Percentiles rank a stretch among this genome's conserved stretches.
phyloP scores from a whole-genome alignment of 768 basidiomycete species.

The Lactifluus volemus region DNA sequence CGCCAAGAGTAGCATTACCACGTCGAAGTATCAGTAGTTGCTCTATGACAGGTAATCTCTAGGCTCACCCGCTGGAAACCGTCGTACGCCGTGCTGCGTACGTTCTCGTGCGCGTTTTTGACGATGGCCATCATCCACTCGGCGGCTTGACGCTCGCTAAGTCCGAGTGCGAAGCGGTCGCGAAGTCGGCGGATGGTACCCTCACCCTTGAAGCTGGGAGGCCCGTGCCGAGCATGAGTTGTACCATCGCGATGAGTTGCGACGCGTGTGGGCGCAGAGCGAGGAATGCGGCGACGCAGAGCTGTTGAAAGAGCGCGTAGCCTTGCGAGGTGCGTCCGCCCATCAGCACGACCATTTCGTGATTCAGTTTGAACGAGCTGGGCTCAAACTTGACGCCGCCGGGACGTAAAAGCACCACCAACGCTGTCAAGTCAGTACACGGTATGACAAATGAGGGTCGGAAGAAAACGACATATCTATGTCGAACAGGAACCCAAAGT shows the following conservation, averaged over 20 bases:
- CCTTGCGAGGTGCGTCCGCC: constrained; percentile 92
- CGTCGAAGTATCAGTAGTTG: constrained; percentile 9
- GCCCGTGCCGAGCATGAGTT: constrained; percentile 91
- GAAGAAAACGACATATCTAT: constrained; percentile 73
- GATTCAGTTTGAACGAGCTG: constrained; percentile 94
- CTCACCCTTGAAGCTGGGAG: constrained; percentile 95
- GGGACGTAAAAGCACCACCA: background rate
- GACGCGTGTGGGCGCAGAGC: constrained; percentile 92
- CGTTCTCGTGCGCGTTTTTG: constrained; percentile 91
- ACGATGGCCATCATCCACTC: constrained; percentile 88
- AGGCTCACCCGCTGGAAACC: constrained; percentile 76
- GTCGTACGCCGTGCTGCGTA: constrained; percentile 89
- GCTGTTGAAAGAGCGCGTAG: constrained; percentile 86
- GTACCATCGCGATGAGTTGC: constrained; percentile 79
- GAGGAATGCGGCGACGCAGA: constrained; percentile 94
- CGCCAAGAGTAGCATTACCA: background rate
- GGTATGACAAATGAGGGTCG: background rate
- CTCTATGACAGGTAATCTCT: background rate
- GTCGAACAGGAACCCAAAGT: constrained; percentile 95
- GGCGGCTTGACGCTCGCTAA: constrained; percentile 86
- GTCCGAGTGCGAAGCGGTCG: constrained; percentile 75
- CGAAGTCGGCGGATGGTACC: constrained; percentile 77
- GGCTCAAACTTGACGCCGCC: constrained; percentile 99
- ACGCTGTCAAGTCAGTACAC: background rate
- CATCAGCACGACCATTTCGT: constrained; percentile 98